Evolutionary conservation across 139 green algal genomes (phyloP).

Genomic region (Chlorella sorokiniana): DNA sequence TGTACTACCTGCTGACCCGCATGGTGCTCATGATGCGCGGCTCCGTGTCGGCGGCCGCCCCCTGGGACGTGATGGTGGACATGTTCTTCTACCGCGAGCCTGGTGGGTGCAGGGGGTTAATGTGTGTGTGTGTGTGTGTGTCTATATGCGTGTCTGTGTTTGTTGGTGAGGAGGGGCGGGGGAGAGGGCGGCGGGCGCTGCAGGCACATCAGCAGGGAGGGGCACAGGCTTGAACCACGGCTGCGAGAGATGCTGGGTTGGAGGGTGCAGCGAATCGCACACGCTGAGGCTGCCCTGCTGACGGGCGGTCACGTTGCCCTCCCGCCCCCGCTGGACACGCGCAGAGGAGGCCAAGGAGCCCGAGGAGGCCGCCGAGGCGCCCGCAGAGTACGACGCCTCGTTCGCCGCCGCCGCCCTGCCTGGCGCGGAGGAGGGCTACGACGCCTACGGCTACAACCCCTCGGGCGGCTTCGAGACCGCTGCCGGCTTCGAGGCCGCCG

Average conservation of each 20-base stretch:
- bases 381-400: slow-evolving; percentile 12
- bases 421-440: slow-evolving; percentile 40
- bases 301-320: too few species aligned
- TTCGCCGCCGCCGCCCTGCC: slow-evolving; percentile 33
- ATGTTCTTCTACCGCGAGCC: slow-evolving; percentile 99
- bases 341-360: slow-evolving; percentile 70
- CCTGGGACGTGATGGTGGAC: slow-evolving; percentile 97
- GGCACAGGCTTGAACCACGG: too few species aligned
- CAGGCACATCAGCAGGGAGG: too few species aligned
- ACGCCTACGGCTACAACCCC: slow-evolving; percentile 47
- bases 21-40: slow-evolving; percentile 99
- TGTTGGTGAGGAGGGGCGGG: slow-evolving; percentile 7
- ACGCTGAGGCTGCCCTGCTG: too few species aligned
- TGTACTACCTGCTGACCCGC: slow-evolving; percentile 96
- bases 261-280: too few species aligned
- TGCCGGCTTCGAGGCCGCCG: slow-evolving; percentile 53
- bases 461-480: slow-evolving; percentile 33
- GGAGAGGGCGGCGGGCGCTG: not conserved
- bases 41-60: slow-evolving; percentile 69
- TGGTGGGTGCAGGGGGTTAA: slow-evolving; percentile 66
- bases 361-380: slow-evolving; percentile 50
- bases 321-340: not conserved
- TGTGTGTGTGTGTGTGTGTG: not conserved
- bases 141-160: slow-evolving; percentile 16
- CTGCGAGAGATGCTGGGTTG: too few species aligned